Evolutionary conservation across 495 filamentous ascomycete species (phyloP).

Genomic region (Mycothermus thermophilus): DNA sequence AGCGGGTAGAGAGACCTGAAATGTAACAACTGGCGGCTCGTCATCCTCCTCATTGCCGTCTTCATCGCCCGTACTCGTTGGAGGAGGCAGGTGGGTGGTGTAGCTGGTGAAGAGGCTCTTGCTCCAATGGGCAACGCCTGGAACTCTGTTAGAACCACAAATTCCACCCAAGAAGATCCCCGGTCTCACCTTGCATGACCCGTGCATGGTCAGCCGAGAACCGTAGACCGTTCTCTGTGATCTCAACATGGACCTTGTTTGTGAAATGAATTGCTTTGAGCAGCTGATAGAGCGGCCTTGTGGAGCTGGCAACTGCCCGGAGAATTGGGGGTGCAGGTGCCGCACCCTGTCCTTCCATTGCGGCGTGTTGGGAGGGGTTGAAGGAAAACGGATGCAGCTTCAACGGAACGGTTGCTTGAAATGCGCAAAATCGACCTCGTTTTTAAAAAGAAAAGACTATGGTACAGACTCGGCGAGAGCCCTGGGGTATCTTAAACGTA

Average conservation of each 20-base stretch:
- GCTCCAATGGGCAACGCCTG: constrained; percentile 58
- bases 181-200: constrained; percentile 62
- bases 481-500: constrained; percentile 63
- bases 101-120: constrained; percentile 79
- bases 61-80: too few relatives aligned
- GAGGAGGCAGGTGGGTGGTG: constrained; percentile 34
- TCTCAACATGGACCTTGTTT: constrained; percentile 67
- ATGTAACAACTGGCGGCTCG: constrained; percentile 34
- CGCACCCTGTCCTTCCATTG: constrained; percentile 9
- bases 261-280: constrained; percentile 78
- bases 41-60: constrained; percentile 21
- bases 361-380: neutral
- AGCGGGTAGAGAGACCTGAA: constrained; percentile 74
- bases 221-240: constrained; percentile 67
- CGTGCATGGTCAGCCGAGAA: constrained; percentile 75
- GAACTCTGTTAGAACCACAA: neutral
- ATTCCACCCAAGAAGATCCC: neutral
- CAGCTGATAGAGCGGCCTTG: constrained; percentile 76
- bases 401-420: constrained; percentile 1
- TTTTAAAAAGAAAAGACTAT: constrained; percentile 20
- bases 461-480: constrained; percentile 24
- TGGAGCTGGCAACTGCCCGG: constrained; percentile 71
- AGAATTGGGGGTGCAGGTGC: constrained; percentile 43
- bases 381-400: constrained; percentile 2
- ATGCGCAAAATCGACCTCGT: constrained; percentile 8